Evolutionary conservation across 805 yeast genomes (phyloP).

Genomic region (Candida cerambycidarum): DNA sequence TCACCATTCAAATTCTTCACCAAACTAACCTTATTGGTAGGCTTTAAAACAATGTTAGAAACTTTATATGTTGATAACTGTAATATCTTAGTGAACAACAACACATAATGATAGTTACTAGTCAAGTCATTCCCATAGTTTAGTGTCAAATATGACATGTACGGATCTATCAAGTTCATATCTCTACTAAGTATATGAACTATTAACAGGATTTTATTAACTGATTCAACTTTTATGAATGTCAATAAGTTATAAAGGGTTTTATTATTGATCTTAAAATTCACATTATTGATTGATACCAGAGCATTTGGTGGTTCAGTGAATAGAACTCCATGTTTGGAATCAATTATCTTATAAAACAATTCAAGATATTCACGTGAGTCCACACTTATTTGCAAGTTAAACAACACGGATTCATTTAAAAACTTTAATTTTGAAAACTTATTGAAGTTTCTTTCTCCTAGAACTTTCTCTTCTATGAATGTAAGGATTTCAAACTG

Average conservation of each 20-base stretch:
- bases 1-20: conserved; percentile 51
- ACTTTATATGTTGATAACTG: conserved; percentile 51
- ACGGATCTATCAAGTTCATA: conserved; percentile 76
- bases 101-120: conserved; percentile 38
- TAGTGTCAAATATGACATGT: conserved; percentile 53
- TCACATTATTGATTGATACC: conserved; percentile 43
- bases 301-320: conserved; percentile 20
- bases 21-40: conserved; percentile 57
- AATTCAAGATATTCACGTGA: conserved; percentile 28
- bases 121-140: conserved; percentile 50
- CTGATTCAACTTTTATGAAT: conserved; percentile 73
- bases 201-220: conserved; percentile 56
- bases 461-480: conserved; percentile 51
- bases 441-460: conserved; percentile 61
- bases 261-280: conserved; percentile 66
- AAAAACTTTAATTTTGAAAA: conserved; percentile 72
- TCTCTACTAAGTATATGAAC: conserved; percentile 48
- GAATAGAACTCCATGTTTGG: conserved; percentile 55
- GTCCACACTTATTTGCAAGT: conserved; percentile 44
- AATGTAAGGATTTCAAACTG: conserved; percentile 41
- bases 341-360: conserved; percentile 39
- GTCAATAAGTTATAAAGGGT: conserved; percentile 61
- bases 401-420: conserved; percentile 70
- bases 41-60: conserved; percentile 64
- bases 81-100: conserved; percentile 60